These are phyloP conservation scores for Aspergillus arachidicola DNA, from an alignment of 2,329 filamentous ascomycete genomes.

Conservation along the genomic window DNA sequence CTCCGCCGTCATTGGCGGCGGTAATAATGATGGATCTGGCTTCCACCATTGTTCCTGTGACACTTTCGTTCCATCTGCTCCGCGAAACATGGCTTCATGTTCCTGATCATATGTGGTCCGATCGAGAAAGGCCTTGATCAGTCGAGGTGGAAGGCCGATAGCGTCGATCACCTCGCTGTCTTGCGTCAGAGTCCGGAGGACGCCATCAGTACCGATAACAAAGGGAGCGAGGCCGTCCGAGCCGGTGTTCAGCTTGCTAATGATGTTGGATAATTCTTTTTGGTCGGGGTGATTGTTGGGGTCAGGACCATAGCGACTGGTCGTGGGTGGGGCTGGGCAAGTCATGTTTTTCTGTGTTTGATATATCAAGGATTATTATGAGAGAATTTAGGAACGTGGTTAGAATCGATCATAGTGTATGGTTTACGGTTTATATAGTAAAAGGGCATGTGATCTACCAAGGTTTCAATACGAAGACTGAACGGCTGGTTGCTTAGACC, in stretches of 20 bases:
- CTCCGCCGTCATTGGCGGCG: slow-evolving; percentile 3
- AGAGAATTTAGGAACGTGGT: background rate
- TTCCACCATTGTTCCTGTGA: slow-evolving; percentile 15
- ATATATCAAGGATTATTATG: background rate
- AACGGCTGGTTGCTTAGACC: too few relatives aligned
- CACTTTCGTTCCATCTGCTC: slow-evolving; percentile 11
- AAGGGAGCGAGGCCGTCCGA: background rate
- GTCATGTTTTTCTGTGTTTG: background rate
- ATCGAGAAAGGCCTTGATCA: slow-evolving; percentile 14
- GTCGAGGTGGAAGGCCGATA: slow-evolving; percentile 9
- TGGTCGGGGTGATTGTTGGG: slow-evolving; percentile 14
- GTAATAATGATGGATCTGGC: slow-evolving; percentile 12
- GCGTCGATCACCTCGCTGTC: slow-evolving; percentile 12
- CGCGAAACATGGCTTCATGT: slow-evolving; percentile 10
- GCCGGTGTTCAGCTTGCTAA: background rate
- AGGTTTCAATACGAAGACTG: too few relatives aligned
- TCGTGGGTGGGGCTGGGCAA: background rate
- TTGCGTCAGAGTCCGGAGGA: slow-evolving; percentile 10
- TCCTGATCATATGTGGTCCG: slow-evolving; percentile 5
- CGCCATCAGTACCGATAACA: slow-evolving; percentile 6
- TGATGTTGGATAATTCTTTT: slow-evolving; percentile 11
- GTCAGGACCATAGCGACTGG: slow-evolving; percentile 8
- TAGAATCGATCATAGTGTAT: background rate
- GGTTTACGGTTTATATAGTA: background rate
- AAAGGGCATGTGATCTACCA: too few relatives aligned